These are phyloP conservation scores for Papilionanthe hybrid DNA, from an alignment of 116 monocot species.

Conservation along the genomic window DNA sequence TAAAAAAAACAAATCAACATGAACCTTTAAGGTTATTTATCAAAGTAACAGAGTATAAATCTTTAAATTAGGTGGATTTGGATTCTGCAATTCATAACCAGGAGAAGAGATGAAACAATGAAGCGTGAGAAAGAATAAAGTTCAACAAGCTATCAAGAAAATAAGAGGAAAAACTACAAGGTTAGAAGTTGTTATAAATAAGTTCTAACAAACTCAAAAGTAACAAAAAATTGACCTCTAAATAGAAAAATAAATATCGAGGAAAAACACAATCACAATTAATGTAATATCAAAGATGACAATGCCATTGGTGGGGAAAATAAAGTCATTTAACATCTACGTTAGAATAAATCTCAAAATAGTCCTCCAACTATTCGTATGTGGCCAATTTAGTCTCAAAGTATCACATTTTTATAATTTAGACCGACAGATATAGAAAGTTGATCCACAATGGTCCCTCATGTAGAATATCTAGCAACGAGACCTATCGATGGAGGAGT, in stretches of 20 bases:
- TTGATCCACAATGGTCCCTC: no score
- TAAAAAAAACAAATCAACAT: neutral
- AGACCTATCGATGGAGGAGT: no score
- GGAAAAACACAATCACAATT: no score
- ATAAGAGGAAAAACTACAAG: neutral
- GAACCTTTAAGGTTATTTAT: neutral
- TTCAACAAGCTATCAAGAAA: neutral
- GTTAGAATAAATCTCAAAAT: neutral
- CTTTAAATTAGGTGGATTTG: neutral
- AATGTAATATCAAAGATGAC: neutral
- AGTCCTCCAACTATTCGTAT: no score
- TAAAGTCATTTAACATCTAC: neutral
- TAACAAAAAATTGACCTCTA: neutral
- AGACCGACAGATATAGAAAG: no score
- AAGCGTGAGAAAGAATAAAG: neutral
- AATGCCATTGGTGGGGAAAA: neutral
- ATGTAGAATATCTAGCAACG: no score
- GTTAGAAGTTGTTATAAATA: neutral
- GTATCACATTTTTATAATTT: no score
- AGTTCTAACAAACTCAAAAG: neutral
- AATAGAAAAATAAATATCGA: neutral
- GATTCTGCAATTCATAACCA: neutral
- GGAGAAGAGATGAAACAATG: slow-evolving; percentile 3
- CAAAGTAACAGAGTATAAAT: neutral
- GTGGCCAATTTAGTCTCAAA: no score